Base-by-base conservation (phyloP, 768 basidiomycete species). In the Trametes cinnabarina region DNA sequence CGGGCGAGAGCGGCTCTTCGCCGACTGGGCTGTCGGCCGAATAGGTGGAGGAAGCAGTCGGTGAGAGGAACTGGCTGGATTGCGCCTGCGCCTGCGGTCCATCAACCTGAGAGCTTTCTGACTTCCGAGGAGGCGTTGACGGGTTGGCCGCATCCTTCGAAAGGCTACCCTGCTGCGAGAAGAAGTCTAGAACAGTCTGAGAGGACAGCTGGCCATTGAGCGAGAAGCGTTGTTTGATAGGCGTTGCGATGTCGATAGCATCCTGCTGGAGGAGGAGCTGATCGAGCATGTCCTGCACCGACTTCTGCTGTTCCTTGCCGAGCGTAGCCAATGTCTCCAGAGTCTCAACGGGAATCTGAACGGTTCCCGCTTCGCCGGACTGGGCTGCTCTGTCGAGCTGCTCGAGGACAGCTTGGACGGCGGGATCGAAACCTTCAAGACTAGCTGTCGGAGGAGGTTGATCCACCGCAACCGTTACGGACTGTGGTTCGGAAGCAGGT, bases 181-280 rank as follows among this genome's bases (percentile, higher is more conserved):
- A 43, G n/a, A 52, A 61, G 28, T 52, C 47, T 3, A 40, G 55
- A 3, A 57, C 60, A 11, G 60, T 55, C 22, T 53, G 47, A 10
- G 55, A 55, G 11, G 55, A 48, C 7, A 61, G 47, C 35, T 56
- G 55, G 4, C 51, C 55, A 20, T 44, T 61, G 35, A 61, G 50
- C 32, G 60, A 61, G 25, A 61, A 61, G 4, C 60, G 54, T 25
- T 61, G 60, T 46, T 61, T 61, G 55, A 61, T 26, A 22, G 60
- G 60, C 30, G 60, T 61, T 20, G 60, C 60, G 40, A 61, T 50
- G 32, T 61, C 60, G 32, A 61, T 46, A 10, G 41, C 44, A 11
- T 61, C 60, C 40, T 61, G 47, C 35, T 57, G 54, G 5, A 57
- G 50, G 1, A 61, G 46, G 12, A 61, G 35, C 34, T 61, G 60